Percentiles rank a stretch among this genome's conserved stretches.
phyloP scores from a whole-genome alignment of 495 filamentous ascomycete genomes.

The Penicillium turbatum region DNA sequence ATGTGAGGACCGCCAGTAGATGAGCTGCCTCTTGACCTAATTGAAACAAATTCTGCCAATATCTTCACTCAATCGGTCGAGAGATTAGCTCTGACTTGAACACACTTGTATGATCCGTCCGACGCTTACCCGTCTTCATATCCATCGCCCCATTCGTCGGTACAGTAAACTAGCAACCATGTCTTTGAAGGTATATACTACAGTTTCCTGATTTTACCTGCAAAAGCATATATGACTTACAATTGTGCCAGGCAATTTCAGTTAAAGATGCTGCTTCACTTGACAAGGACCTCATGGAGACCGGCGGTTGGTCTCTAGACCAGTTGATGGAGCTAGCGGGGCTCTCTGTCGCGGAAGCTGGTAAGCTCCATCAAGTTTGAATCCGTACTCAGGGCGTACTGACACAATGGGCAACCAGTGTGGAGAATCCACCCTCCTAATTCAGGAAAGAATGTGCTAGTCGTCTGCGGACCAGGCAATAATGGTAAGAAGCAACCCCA shows the following conservation, averaged over 20 bases:
- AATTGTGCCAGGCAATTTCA: conserved; percentile 63
- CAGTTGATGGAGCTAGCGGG: conserved; percentile 98
- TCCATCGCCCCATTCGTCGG: conserved; percentile 16
- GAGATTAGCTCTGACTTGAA: too few species aligned
- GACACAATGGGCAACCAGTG: conserved; percentile 7
- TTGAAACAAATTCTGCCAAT: neutral
- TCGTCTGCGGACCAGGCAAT: conserved; percentile 92
- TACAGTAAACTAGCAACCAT: conserved; percentile 35
- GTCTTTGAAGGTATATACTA: conserved; percentile 39
- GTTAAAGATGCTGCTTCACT: conserved; percentile 83
- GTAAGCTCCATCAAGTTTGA: conserved; percentile 37
- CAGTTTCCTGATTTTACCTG: neutral
- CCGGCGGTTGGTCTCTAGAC: conserved; percentile 88
- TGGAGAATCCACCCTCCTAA: conserved; percentile 64
- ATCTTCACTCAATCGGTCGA: neutral
- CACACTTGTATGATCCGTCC: conserved; percentile 28
- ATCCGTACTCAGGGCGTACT: neutral
- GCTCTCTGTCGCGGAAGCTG: conserved; percentile 86
- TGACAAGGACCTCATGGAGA: conserved; percentile 90
- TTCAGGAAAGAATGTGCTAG: conserved; percentile 68
- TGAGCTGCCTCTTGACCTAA: neutral
- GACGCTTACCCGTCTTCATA: conserved; percentile 8
- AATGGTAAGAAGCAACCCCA: conserved; percentile 60
- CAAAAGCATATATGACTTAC: neutral
- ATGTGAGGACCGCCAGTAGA: conserved; percentile 11